Evolutionary conservation across 2,329 filamentous ascomycete species (phyloP), one percentile per base, ranked within the genome.

Genomic region (Tolypocladium ovalisporum): DNA sequence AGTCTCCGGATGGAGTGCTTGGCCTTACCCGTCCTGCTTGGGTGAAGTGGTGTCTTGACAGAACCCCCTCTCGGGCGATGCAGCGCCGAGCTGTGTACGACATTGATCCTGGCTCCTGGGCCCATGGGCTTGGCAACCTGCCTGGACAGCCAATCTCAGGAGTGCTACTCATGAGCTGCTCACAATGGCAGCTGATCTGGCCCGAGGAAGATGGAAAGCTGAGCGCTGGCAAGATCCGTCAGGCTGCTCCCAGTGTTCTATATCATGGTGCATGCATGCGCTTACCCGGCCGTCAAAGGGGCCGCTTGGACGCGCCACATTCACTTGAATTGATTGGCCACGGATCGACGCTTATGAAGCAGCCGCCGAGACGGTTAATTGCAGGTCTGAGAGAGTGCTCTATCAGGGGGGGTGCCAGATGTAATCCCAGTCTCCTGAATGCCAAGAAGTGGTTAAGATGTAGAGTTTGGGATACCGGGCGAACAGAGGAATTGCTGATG

Each of bases 321-420:
- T 42, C 27, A 40, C 44, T 24, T 22, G 10, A 44, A 29, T 36
- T 57, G 51, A 56, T 59, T 53, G 51, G 57, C n/a, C 52, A 51
- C 35, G 15, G 47, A 29, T 55, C 27, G 51, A 22, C 49, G 54
- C 49, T 58, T 52, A 59, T 59, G 56, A 36, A 61, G 62, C 57
- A 57, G 57, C 56, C 62, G 52, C 54, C 60, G 54, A 60, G 39
- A 58, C 62, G 60, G 62, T 57, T 62, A 59, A 54, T 57, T 62
- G 60, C 62, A 63, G 59, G 53, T 42, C 47, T 58, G 56, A 49
- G 55, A 58, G 57, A 57, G 57, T 60, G 55, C 52, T 35, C 42
- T 52, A 32, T 56, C 17, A 51, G 54, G 52, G 12, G 52, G 52
- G 15, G 44, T 49, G 27, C 27, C 44, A 19, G 22, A 34, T 17